These are phyloP conservation scores for Medicago truncatula DNA, from an alignment of 306 rosid genomes.

Conservation along the genomic window DNA sequence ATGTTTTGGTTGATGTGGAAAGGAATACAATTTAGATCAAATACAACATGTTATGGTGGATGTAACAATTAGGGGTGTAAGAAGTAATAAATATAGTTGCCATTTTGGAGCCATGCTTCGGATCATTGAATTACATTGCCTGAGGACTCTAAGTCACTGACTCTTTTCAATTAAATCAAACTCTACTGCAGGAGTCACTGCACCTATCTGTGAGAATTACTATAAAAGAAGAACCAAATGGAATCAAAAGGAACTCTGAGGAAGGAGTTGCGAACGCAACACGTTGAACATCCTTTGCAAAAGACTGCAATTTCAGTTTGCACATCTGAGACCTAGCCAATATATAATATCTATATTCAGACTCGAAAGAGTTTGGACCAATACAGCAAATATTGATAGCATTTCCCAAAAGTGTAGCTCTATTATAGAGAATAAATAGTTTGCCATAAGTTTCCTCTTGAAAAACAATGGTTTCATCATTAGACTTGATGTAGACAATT, in stretches of 20 bases:
- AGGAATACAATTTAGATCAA: too few relatives aligned
- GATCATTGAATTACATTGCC: too few relatives aligned
- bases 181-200: too few relatives aligned
- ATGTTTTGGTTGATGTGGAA: too few relatives aligned
- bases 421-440: conserved; percentile 3
- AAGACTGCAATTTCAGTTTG: not conserved
- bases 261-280: not conserved
- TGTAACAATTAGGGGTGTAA: too few relatives aligned
- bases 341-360: not conserved
- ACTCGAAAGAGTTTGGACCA: not conserved
- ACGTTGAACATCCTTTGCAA: not conserved
- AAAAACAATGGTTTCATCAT: not conserved
- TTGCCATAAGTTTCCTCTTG: not conserved
- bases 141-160: too few relatives aligned
- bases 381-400: not conserved
- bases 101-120: too few relatives aligned
- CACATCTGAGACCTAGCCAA: not conserved
- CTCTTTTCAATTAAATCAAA: too few relatives aligned
- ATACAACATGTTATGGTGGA: too few relatives aligned
- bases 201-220: too few relatives aligned
- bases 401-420: not conserved
- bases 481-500: not conserved
- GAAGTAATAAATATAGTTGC: too few relatives aligned
- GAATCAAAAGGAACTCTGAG: not conserved
- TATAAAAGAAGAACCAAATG: not conserved